phyloP scores from a whole-genome alignment of 2,329 filamentous ascomycete species.

The Fusarium sp. region DNA sequence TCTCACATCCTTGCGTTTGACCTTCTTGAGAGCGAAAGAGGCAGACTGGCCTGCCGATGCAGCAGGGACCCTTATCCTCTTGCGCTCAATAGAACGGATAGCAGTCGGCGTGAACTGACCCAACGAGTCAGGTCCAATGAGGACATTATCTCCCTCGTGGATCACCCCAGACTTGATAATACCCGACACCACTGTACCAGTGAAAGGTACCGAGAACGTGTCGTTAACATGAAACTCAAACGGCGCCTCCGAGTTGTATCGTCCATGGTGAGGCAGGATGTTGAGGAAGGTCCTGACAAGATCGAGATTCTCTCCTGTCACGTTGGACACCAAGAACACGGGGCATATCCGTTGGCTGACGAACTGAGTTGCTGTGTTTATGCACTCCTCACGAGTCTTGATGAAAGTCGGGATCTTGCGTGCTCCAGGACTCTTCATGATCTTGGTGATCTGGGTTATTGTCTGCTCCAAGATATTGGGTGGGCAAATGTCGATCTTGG shows the following conservation, averaged over 20 bases:
- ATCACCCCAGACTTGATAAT: slow-evolving; percentile 90
- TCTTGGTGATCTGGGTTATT: slow-evolving; percentile 88
- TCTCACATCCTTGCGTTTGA: slow-evolving; percentile 89
- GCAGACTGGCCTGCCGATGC: slow-evolving; percentile 93
- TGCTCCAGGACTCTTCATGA: slow-evolving; percentile 92
- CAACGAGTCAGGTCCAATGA: slow-evolving; percentile 89
- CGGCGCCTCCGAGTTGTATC: slow-evolving; percentile 86
- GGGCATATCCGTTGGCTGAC: slow-evolving; percentile 95
- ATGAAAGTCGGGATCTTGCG: slow-evolving; percentile 97
- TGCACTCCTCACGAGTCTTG: slow-evolving; percentile 88
- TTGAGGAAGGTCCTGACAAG: slow-evolving; percentile 94
- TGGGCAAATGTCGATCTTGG: slow-evolving; percentile 98
- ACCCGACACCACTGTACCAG: slow-evolving; percentile 94
- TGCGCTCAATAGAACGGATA: slow-evolving; percentile 93
- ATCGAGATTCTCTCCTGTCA: slow-evolving; percentile 91
- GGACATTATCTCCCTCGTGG: slow-evolving; percentile 88
- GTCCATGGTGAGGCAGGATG: slow-evolving; percentile 92
- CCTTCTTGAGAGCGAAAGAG: slow-evolving; percentile 88
- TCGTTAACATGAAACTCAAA: slow-evolving; percentile 98
- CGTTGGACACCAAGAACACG: slow-evolving; percentile 97
- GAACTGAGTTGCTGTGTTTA: slow-evolving; percentile 96
- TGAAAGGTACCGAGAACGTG: slow-evolving; percentile 97
- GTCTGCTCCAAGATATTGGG: slow-evolving; percentile 96
- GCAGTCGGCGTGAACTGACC: slow-evolving; percentile 90
- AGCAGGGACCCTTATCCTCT: slow-evolving; percentile 87